phyloP scores from a whole-genome alignment of 2,329 filamentous ascomycete species.

The Ophiostoma sp. region DNA sequence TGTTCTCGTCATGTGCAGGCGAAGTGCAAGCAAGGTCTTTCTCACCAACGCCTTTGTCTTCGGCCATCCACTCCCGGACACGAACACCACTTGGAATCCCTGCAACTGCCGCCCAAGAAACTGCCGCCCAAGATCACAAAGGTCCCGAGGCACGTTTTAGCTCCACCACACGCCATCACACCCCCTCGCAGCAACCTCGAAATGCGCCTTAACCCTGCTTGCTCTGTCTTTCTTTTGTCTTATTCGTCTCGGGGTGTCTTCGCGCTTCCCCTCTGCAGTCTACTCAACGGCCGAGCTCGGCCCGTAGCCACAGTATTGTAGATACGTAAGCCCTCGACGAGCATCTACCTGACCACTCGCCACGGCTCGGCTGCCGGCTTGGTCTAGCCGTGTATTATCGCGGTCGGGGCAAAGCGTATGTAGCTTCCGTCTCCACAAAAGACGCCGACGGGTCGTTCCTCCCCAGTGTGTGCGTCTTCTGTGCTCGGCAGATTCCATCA shows the following conservation, averaged over 20 bases:
- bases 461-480: not conserved
- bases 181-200: not conserved
- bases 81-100: not conserved
- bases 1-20: too few relatives aligned
- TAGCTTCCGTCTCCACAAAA: constrained; percentile 1
- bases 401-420: not conserved
- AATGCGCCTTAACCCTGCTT: not conserved
- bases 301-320: not conserved
- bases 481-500: not conserved
- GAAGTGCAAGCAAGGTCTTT: too few relatives aligned
- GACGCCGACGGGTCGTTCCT: not conserved
- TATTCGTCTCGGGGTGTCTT: not conserved
- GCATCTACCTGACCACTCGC: not conserved
- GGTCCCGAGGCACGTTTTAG: not conserved
- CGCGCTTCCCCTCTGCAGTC: too few relatives aligned
- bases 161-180: not conserved
- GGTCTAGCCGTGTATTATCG: not conserved
- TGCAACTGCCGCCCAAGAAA: not conserved
- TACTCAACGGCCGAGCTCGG: not conserved
- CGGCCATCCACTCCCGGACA: not conserved
- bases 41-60: too few relatives aligned
- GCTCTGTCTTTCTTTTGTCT: not conserved
- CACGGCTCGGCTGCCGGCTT: not conserved
- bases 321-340: not conserved
- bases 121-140: not conserved